Evolutionary conservation across 306 rosid species (phyloP).

Genomic region (Sicyos baderoa): DNA sequence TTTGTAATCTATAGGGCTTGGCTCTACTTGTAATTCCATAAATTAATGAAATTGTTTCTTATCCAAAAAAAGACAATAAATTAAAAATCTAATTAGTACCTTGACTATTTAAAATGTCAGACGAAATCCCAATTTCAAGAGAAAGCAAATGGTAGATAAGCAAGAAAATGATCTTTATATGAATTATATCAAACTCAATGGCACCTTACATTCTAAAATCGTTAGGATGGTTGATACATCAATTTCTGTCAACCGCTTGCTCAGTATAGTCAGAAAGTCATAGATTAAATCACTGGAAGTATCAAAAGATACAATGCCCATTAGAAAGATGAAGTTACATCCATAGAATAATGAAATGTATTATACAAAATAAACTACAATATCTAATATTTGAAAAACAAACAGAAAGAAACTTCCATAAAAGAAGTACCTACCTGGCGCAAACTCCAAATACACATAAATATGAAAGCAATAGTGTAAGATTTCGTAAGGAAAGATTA

Average conservation of each 20-base stretch:
- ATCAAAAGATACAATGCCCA: slow-evolving; percentile 24
- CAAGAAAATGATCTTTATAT: background rate
- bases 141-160: background rate
- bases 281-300: slow-evolving; percentile 71
- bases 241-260: background rate
- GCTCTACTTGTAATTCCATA: too few species aligned
- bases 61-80: too few species aligned
- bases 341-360: background rate
- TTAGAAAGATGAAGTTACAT: slow-evolving; percentile 20
- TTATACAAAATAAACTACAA: background rate
- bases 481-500: slow-evolving; percentile 72
- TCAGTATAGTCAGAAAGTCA: slow-evolving; percentile 39
- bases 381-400: background rate
- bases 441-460: slow-evolving; percentile 78
- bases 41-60: too few species aligned
- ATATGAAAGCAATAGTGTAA: slow-evolving; percentile 70
- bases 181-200: background rate
- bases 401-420: background rate
- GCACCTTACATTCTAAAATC: slow-evolving; percentile 37
- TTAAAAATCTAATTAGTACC: background rate
- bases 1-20: too few species aligned
- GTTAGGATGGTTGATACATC: background rate
- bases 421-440: slow-evolving; percentile 43
- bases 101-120: background rate
- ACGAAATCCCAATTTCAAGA: background rate